Evolutionary conservation across 208 protist species (phyloP).

Genomic region (Crithidia bombi): DNA sequence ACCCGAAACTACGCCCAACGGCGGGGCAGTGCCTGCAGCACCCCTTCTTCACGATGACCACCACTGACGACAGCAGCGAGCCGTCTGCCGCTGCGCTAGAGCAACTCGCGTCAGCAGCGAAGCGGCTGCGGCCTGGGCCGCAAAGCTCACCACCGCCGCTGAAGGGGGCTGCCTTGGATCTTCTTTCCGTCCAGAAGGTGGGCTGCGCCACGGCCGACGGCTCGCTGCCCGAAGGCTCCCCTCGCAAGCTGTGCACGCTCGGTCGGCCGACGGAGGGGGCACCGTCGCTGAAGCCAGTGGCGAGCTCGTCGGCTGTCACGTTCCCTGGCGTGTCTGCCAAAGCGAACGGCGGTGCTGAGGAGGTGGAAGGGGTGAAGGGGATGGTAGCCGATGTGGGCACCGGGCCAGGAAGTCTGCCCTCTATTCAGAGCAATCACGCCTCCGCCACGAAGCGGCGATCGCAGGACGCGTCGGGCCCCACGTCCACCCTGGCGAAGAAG

Average conservation of each 20-base stretch:
- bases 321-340: not conserved
- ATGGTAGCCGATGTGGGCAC: not conserved
- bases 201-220: slow-evolving; percentile 14
- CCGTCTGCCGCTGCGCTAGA: slow-evolving; percentile 45
- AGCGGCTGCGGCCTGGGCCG: slow-evolving; percentile 44
- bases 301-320: not conserved
- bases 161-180: not conserved
- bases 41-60: slow-evolving; percentile 89
- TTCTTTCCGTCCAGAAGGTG: slow-evolving; percentile 7
- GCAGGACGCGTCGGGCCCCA: slow-evolving; percentile 14
- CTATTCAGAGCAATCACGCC: slow-evolving; percentile 9
- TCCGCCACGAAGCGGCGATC: slow-evolving; percentile 17
- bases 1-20: slow-evolving; percentile 94
- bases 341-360: not conserved
- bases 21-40: slow-evolving; percentile 94
- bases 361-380: not conserved
- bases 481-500: slow-evolving; percentile 27
- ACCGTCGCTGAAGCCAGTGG: slow-evolving; percentile 4
- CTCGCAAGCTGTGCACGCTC: slow-evolving; percentile 39
- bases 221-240: slow-evolving; percentile 26
- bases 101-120: slow-evolving; percentile 55
- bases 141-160: slow-evolving; percentile 63
- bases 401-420: slow-evolving; percentile 3
- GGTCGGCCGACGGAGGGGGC: slow-evolving; percentile 2
- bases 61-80: slow-evolving; percentile 59